phyloP scores from a whole-genome alignment of 345 rosid genomes.

The Anastatica hierochuntica region DNA sequence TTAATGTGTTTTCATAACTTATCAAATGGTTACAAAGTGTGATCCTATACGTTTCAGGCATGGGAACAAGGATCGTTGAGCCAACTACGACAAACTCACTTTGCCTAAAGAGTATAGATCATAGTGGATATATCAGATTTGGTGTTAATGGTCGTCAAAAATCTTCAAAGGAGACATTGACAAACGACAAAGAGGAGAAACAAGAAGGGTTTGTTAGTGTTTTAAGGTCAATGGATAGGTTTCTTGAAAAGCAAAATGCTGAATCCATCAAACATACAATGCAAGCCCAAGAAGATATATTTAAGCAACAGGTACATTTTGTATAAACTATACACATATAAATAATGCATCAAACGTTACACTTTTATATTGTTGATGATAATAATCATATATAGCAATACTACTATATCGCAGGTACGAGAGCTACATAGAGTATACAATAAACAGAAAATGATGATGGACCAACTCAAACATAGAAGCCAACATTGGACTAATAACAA shows the following conservation, averaged over 20 bases:
- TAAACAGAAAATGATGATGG: slow-evolving; percentile 63
- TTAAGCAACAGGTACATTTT: slow-evolving; percentile 58
- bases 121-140: slow-evolving; percentile 18
- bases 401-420: slow-evolving; percentile 42
- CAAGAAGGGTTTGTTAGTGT: slow-evolving; percentile 11
- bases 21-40: slow-evolving; percentile 4
- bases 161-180: slow-evolving; percentile 21
- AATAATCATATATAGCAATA: neutral
- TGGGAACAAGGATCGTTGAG: slow-evolving; percentile 61
- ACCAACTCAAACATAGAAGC: slow-evolving; percentile 41
- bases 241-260: slow-evolving; percentile 33
- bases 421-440: slow-evolving; percentile 74
- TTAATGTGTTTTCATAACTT: neutral
- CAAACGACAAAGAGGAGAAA: slow-evolving; percentile 11
- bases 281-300: slow-evolving; percentile 69
- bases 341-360: too few relatives aligned
- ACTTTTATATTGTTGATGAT: neutral
- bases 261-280: slow-evolving; percentile 66
- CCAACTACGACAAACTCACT: slow-evolving; percentile 26
- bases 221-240: slow-evolving; percentile 35
- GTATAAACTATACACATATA: too few relatives aligned
- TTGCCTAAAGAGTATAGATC: slow-evolving; percentile 26
- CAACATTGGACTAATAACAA: slow-evolving; percentile 19
- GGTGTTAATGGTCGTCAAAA: slow-evolving; percentile 38
- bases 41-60: slow-evolving; percentile 41